Base-by-base conservation (phyloP, 2,329 filamentous ascomycete genomes). In the Colletotrichum sp. region DNA sequence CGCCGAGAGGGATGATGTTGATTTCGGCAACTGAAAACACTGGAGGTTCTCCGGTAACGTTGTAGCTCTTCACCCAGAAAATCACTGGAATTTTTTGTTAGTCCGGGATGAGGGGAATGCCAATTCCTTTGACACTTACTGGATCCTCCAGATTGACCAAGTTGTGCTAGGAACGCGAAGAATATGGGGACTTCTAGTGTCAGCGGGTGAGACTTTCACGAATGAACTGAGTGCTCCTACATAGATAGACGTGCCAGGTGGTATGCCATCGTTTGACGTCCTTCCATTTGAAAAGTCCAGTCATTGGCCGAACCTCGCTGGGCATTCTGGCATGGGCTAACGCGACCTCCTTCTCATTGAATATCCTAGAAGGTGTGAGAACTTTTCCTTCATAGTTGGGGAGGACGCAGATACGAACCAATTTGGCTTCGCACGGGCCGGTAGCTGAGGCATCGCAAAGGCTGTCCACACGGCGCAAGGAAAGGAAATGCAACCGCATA, bases 171-270 rank as follows among this genome's bases (percentile, higher is more conserved):
- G 69, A 80, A 79, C 3, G 77, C 74, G 34, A 81, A 81, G 68
- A 78, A 78, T 1, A 80, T 52, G 7, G 80, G 79, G 36, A 80
- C 78, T 80, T 14, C 4, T 13, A 0, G 38, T 30, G 5, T 28
- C 26, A 59, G 58, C 16, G 14, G 1, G 12, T 0, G 7, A 30
- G 56, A 48, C 38, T 48, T 48, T 1, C 28, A 13, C 5, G 21
- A 21, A 14, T 28, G 7, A 28, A 6, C 18, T 14, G 1, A 24
- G 16, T 21, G 12, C 12, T 18, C 78, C 56, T 72, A 81, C 78
- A 81, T 4, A 81, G 69, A 30, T 80, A 81, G 2, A 80, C 80
- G 30, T 81, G 79, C 80, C 80, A 81, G 16, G 80, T 81, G 16
- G 74, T 78, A 72, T 81, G 79, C 80, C 80, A 81, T 12, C 79